Evolutionary conservation across 2,329 filamentous ascomycete genomes (phyloP).

Genomic region (Curvularia sp.): DNA sequence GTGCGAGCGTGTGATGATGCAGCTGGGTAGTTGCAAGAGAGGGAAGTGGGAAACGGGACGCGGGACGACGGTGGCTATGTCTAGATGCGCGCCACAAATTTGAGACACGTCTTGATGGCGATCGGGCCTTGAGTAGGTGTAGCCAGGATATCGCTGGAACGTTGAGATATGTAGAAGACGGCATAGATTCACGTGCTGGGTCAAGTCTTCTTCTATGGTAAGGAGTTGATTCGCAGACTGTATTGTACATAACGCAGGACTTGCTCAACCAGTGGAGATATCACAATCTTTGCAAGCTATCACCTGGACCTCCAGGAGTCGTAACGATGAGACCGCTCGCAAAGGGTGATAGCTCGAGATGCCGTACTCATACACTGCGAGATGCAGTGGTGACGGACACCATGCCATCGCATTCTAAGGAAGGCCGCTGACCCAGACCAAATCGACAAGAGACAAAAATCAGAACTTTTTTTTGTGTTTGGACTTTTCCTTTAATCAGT

Average conservation of each 20-base stretch:
- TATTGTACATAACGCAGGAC: background rate
- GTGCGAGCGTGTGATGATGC: background rate
- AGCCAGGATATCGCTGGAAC: background rate
- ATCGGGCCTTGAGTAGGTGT: background rate
- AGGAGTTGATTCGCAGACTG: background rate
- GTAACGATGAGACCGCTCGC: background rate
- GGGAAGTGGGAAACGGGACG: background rate
- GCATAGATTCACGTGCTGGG: background rate
- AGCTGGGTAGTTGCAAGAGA: background rate
- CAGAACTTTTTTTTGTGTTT: background rate
- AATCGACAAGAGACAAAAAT: background rate
- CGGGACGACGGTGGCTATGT: slow-evolving; percentile 1
- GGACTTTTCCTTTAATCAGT: no score
- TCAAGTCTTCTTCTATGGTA: background rate
- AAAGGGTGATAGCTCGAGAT: background rate
- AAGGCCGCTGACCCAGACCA: background rate
- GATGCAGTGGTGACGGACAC: background rate
- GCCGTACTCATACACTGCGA: background rate
- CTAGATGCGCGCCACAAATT: background rate
- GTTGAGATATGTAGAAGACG: background rate
- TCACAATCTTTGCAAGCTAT: background rate
- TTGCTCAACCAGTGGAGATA: background rate
- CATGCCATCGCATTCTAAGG: background rate
- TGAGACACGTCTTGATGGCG: background rate
- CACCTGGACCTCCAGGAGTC: background rate